Evolutionary conservation across 768 basidiomycete species (phyloP), one percentile per base, ranked within the genome.

Genomic region (Coprinopsis marcescibilis): DNA sequence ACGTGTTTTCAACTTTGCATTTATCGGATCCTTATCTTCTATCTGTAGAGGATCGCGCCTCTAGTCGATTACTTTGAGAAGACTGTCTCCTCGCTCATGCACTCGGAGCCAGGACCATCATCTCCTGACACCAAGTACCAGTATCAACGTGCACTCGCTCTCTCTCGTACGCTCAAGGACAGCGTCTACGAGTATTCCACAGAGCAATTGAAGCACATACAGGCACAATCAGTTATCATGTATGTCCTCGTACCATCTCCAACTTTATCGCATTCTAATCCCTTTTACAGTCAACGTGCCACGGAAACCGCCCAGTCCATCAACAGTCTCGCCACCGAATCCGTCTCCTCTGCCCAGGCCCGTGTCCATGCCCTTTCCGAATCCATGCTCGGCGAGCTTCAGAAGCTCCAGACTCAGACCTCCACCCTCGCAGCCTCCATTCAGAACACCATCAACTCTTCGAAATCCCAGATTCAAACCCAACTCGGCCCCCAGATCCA

Each of bases 161-260:
- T 91, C 42, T 83, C 85, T 25, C 75, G 72, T 55, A 76, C 77
- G 33, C 68, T 88, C 50, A 73, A 71, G 50, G 79, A 80, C 53
- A 77, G 83, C 56, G 56, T 88, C 35, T 76, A 75, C 50, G 75
- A 68, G 23, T 83, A 82, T 58, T 84, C 86, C 3, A 70, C 75
- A 43, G 83, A 87, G 52, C 86, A 88, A 56, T 62, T 87, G 57
- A 83, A 80, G 49, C 77, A 85, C 51, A 64, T 88, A 33, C 81
- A 82, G 55, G 68, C 71, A 14, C 87, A 89, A 54, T 84, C 69
- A 48, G 71, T 65, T 39, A 62, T 87, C 36, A 75, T 85, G 80
- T 86, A 65, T 37, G 81, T 67, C 20, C 52, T 30, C 11, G 42
- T 14, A 15, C 29, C 29, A 32, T n/a, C 33, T 27, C 32, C 21